phyloP scores from a whole-genome alignment of 1,139 yeast genomes.

The Suhomyces anneliseae region DNA sequence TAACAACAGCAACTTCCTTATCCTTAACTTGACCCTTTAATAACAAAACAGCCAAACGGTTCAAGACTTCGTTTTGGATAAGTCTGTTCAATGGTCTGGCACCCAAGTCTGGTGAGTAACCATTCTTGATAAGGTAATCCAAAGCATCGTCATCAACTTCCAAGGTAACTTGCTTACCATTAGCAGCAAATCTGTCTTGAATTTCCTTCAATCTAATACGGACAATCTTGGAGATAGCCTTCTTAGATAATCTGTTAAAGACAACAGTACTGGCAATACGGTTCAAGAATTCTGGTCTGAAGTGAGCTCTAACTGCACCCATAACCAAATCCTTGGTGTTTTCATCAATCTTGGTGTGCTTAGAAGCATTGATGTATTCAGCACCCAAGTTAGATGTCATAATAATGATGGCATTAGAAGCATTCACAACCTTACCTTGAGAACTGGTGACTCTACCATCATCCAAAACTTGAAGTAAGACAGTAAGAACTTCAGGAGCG shows the following conservation, averaged over 20 bases:
- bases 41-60: constrained; percentile 82
- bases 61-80: constrained; percentile 84
- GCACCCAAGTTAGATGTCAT: constrained; percentile 99
- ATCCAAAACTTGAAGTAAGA: constrained; percentile 86
- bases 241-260: constrained; percentile 87
- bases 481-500: constrained; percentile 96
- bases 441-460: constrained; percentile 96
- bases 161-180: constrained; percentile 74
- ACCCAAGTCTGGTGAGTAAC: constrained; percentile 92
- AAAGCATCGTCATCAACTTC: constrained; percentile 71
- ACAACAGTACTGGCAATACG: constrained; percentile 91
- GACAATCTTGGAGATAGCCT: constrained; percentile 90
- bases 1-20: constrained; percentile 77
- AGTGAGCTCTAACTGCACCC: constrained; percentile 83
- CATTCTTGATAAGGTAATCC: constrained; percentile 77
- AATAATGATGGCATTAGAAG: constrained; percentile 87
- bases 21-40: constrained; percentile 85
- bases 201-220: constrained; percentile 80
- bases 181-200: constrained; percentile 78
- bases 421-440: constrained; percentile 89
- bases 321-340: constrained; percentile 75
- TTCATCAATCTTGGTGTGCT: constrained; percentile 62
- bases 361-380: constrained; percentile 72
- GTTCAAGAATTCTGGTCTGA: constrained; percentile 96
- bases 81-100: constrained; percentile 96